A percentile compares a stretch with the other conserved stretches of the same genome.
Evolutionary conservation across 345 rosid species (phyloP).

Genomic region (Lumnitzera racemosa): DNA sequence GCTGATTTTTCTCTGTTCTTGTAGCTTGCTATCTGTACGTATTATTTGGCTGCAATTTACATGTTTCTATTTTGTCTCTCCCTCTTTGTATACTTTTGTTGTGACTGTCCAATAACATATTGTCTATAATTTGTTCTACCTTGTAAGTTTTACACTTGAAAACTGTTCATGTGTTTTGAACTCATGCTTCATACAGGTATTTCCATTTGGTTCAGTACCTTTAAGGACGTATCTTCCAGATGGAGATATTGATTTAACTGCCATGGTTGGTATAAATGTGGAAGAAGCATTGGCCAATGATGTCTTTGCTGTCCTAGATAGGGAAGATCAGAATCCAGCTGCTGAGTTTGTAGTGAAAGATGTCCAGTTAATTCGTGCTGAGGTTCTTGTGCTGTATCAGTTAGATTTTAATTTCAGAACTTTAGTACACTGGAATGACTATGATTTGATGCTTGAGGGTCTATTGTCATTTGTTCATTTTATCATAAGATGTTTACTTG

Average conservation of each 20-base stretch:
- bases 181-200: slow-evolving; percentile 43
- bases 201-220: slow-evolving; percentile 89
- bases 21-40: too few species aligned
- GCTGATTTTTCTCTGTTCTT: too few species aligned
- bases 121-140: not conserved
- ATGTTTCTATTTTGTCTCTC: too few species aligned
- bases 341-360: slow-evolving; percentile 64
- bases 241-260: slow-evolving; percentile 90
- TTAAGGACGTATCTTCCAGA: slow-evolving; percentile 95
- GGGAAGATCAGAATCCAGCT: slow-evolving; percentile 48
- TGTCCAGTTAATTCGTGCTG: slow-evolving; percentile 67
- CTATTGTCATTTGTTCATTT: too few species aligned
- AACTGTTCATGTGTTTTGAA: not conserved
- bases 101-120: not conserved
- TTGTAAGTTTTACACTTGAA: not conserved
- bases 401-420: not conserved
- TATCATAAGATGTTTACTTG: too few species aligned
- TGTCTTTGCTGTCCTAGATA: slow-evolving; percentile 55
- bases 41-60: too few species aligned
- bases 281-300: slow-evolving; percentile 63
- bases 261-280: slow-evolving; percentile 45
- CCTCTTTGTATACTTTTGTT: too few species aligned
- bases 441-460: too few species aligned
- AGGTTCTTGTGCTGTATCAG: slow-evolving; percentile 32
- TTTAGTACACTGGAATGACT: not conserved